A percentile compares a stretch with the other conserved stretches of the same genome.
phyloP scores from a whole-genome alignment of 108 stramenopile genomes.

The Aurantiochytrium sp. region DNA sequence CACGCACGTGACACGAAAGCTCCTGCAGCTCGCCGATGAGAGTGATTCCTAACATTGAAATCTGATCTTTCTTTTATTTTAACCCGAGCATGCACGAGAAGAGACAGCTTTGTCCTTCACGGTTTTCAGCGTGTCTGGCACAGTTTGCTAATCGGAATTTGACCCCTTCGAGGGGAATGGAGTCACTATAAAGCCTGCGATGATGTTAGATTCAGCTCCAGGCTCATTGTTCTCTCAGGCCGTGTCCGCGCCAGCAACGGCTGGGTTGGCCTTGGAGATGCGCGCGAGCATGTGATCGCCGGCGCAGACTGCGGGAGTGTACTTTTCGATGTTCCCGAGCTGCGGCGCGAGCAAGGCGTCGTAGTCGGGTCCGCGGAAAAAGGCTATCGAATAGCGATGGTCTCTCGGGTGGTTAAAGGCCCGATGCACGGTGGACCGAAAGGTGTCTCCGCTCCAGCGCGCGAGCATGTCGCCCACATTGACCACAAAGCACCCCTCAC shows the following conservation, averaged over 20 bases:
- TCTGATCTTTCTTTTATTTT: no score
- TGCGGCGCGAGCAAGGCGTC: neutral
- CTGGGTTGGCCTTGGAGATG: neutral
- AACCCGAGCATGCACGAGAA: no score
- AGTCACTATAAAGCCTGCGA: no score
- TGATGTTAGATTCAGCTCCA: no score
- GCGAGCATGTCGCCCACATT: conserved; percentile 26
- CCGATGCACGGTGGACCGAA: neutral
- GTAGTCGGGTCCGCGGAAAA: neutral
- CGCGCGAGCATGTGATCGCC: neutral
- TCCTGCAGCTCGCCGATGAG: no score
- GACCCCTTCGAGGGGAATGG: no score
- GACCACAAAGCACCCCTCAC: neutral
- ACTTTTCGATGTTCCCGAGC: neutral
- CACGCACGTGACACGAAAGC: neutral
- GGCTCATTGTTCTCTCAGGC: no score
- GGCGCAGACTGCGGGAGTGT: neutral
- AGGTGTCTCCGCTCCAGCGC: neutral
- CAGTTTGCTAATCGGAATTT: no score
- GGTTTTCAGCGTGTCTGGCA: no score
- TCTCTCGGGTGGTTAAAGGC: neutral
- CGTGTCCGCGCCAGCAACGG: neutral
- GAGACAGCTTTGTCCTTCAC: no score
- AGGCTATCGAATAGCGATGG: neutral
- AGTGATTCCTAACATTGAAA: no score